These are phyloP conservation scores for Conidiobolus incongruus DNA, from an alignment of 371 early-diverging fungal species.

Conservation along the genomic window DNA sequence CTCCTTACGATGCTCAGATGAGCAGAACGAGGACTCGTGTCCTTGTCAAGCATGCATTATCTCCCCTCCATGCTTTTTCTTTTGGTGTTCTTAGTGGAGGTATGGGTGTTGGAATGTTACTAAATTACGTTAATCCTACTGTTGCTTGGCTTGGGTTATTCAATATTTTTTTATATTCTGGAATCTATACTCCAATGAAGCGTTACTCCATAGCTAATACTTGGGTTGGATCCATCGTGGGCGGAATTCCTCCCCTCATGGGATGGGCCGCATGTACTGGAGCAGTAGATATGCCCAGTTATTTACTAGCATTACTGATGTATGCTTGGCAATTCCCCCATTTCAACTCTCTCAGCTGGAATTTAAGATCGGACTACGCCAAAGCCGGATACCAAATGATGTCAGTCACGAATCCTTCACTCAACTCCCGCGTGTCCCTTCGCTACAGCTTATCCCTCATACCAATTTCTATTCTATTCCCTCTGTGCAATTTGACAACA, in stretches of 20 bases:
- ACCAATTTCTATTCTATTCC: conserved; percentile 42
- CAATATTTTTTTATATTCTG: conserved; percentile 74
- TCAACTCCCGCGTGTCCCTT: conserved; percentile 73
- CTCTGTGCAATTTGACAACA: conserved; percentile 49
- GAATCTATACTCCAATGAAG: conserved; percentile 86
- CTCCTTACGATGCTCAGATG: conserved; percentile 95
- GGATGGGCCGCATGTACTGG: conserved; percentile 83
- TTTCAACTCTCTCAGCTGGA: conserved; percentile 84
- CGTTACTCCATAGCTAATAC: conserved; percentile 82
- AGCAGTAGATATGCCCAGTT: conserved; percentile 50
- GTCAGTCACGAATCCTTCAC: conserved; percentile 62
- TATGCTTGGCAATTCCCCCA: conserved; percentile 98
- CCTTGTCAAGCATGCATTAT: conserved; percentile 56
- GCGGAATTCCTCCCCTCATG: conserved; percentile 95
- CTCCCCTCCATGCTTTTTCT: conserved; percentile 65
- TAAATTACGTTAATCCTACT: conserved; percentile 59
- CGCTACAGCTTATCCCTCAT: conserved; percentile 65
- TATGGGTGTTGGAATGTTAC: conserved; percentile 39
- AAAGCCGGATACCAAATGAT: conserved; percentile 95
- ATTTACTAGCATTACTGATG: conserved; percentile 52
- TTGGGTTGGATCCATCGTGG: conserved; percentile 88
- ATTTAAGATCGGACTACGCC: conserved; percentile 77
- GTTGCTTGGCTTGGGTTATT: conserved; percentile 55
- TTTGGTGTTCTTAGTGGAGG: conserved; percentile 52
- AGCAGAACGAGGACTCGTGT: conserved; percentile 71